These are phyloP conservation scores for Globisporangium recalcitrans DNA, from an alignment of 352 stramenopile genomes.

Conservation along the genomic window DNA sequence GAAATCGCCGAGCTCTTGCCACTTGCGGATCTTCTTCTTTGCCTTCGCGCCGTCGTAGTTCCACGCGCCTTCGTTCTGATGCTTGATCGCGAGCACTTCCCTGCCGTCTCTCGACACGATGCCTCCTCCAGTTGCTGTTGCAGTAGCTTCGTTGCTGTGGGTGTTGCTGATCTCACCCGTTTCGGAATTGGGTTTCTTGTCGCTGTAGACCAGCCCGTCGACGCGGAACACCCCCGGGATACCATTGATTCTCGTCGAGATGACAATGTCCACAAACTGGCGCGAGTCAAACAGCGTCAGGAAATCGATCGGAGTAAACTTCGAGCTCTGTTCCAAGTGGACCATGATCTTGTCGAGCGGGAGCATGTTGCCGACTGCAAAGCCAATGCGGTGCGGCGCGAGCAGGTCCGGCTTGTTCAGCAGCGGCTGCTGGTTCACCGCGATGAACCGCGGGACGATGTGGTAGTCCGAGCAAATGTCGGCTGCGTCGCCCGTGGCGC, in stretches of 20 bases:
- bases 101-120: constrained; percentile 27
- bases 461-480: constrained; percentile 77
- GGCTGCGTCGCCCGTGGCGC: constrained; percentile 44
- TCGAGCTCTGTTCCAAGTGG: constrained; percentile 54
- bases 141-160: background rate
- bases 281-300: constrained; percentile 40
- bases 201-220: constrained; percentile 40
- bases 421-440: constrained; percentile 51
- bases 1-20: constrained; percentile 50
- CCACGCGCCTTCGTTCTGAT: constrained; percentile 43
- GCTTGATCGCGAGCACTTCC: constrained; percentile 33
- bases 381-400: constrained; percentile 74
- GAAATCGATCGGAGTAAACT: constrained; percentile 45
- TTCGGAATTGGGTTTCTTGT: constrained; percentile 4
- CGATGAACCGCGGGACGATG: constrained; percentile 78
- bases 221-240: constrained; percentile 55
- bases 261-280: constrained; percentile 59
- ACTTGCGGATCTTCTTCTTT: constrained; percentile 57
- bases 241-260: constrained; percentile 72
- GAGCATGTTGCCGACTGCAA: constrained; percentile 61
- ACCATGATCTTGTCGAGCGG: constrained; percentile 58
- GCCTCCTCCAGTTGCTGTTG: constrained; percentile 4
- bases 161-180: constrained; percentile 2
- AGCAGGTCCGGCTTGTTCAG: constrained; percentile 60
- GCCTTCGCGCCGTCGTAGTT: constrained; percentile 69